Conservation (phyloP, 495 filamentous ascomycete genomes). For the Tuber magnatum region DNA sequence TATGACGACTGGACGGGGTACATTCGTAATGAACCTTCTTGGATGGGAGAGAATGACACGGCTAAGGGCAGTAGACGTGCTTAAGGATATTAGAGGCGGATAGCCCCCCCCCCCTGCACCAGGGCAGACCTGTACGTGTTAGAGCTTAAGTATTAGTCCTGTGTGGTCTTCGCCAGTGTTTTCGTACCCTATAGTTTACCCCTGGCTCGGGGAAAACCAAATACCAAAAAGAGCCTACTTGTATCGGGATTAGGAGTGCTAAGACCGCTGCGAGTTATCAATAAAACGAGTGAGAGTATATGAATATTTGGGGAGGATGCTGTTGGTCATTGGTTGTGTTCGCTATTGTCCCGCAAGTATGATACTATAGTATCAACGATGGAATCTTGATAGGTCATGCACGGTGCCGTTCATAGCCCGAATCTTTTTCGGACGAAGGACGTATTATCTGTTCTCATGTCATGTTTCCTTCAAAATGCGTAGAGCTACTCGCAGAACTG, state of each 20-base stretch:
- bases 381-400: neutral
- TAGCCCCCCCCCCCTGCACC: constrained; percentile 13
- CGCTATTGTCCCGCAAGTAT: neutral
- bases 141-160: neutral
- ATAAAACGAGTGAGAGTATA: neutral
- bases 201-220: neutral
- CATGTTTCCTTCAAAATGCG: neutral
- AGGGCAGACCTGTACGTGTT: neutral
- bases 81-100: constrained; percentile 29
- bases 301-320: neutral
- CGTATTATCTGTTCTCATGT: neutral
- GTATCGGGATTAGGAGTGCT: neutral
- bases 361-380: too few relatives aligned
- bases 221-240: neutral
- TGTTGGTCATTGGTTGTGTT: neutral
- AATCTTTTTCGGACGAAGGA: neutral
- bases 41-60: constrained; percentile 78
- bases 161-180: neutral
- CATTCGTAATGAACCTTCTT: constrained; percentile 87
- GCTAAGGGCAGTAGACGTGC: constrained; percentile 44
- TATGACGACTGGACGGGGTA: constrained; percentile 80
- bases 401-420: neutral
- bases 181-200: neutral
- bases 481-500: neutral
- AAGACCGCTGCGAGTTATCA: neutral